phyloP scores from a whole-genome alignment of 164 flowering plant species.

The Tinospora cordifolia region DNA sequence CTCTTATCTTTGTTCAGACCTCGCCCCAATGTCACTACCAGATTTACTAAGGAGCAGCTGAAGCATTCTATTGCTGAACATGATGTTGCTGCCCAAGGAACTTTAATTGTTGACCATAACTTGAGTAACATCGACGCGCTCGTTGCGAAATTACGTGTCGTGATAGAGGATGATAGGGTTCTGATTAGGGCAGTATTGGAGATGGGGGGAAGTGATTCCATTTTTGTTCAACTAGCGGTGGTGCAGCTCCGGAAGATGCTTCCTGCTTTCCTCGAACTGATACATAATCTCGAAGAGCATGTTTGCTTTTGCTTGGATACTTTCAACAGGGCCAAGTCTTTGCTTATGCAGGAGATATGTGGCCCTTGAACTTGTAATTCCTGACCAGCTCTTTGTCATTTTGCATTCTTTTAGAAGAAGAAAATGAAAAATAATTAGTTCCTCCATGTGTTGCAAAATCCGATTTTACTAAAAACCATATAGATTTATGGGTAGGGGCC shows the following conservation, averaged over 20 bases:
- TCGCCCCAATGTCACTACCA: too few relatives aligned
- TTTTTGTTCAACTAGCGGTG: conserved; percentile 45
- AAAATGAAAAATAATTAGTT: too few relatives aligned
- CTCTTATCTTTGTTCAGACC: too few relatives aligned
- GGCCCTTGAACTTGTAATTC: conserved; percentile 4
- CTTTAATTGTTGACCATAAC: not conserved
- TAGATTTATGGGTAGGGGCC: too few relatives aligned
- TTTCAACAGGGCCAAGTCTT: conserved; percentile 53
- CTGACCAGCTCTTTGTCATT: too few relatives aligned
- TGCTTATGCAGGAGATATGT: conserved; percentile 50
- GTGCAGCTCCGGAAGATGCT: conserved; percentile 53
- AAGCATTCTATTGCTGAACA: too few relatives aligned
- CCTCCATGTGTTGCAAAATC: too few relatives aligned
- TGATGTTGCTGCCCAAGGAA: too few relatives aligned
- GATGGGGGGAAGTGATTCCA: conserved; percentile 43
- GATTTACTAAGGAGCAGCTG: too few relatives aligned
- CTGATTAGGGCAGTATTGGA: conserved; percentile 49
- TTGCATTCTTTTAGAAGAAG: too few relatives aligned
- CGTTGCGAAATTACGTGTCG: conserved; percentile 36
- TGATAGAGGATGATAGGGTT: conserved; percentile 49
- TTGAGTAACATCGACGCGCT: conserved; percentile 43
- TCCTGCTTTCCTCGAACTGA: conserved; percentile 31
- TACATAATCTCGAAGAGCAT: conserved; percentile 64
- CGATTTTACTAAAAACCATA: too few relatives aligned
- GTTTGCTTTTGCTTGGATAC: conserved; percentile 53